These are phyloP conservation scores for Lolium rigidum DNA, from an alignment of 176 grass and related monocot species.

Conservation along the genomic window DNA sequence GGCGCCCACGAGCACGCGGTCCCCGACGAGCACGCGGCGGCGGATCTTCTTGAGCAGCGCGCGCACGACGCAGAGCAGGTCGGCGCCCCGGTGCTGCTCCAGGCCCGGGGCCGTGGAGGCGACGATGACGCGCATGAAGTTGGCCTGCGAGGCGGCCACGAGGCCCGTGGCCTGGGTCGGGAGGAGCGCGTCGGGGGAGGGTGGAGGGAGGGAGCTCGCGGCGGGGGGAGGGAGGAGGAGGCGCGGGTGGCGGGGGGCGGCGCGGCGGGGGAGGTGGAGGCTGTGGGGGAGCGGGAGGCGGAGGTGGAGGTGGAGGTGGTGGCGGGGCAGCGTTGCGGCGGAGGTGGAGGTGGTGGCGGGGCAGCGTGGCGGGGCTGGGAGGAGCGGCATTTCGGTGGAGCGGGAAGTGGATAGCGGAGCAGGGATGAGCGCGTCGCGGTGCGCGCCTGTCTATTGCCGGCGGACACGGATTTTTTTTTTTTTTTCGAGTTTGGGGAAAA, in stretches of 20 bases:
- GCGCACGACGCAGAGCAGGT: slow-evolving; percentile 92
- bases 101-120: slow-evolving; percentile 45
- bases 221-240: slow-evolving; percentile 27
- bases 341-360: slow-evolving; percentile 16
- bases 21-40: slow-evolving; percentile 84
- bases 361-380: neutral
- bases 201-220: slow-evolving; percentile 23
- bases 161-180: slow-evolving; percentile 76
- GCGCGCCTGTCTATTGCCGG: neutral
- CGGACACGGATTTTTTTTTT: neutral
- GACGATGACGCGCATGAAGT: slow-evolving; percentile 97
- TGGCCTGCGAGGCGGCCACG: slow-evolving; percentile 83
- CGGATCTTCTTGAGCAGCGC: slow-evolving; percentile 95
- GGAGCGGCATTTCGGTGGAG: slow-evolving; percentile 37
- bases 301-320: slow-evolving; percentile 22
- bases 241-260: slow-evolving; percentile 41
- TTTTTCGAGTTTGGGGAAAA: no score
- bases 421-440: neutral
- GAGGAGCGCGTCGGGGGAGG: slow-evolving; percentile 50
- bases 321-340: slow-evolving; percentile 32
- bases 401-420: slow-evolving; percentile 22
- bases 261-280: slow-evolving; percentile 32
- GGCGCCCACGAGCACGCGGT: slow-evolving; percentile 71
- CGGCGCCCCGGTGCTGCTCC: slow-evolving; percentile 53
- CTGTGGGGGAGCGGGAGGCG: neutral